Percentiles rank a stretch among this genome's conserved stretches.
Evolutionary conservation across 2,329 filamentous ascomycete species (phyloP).

Genomic region (Sclerotinia borealis): DNA sequence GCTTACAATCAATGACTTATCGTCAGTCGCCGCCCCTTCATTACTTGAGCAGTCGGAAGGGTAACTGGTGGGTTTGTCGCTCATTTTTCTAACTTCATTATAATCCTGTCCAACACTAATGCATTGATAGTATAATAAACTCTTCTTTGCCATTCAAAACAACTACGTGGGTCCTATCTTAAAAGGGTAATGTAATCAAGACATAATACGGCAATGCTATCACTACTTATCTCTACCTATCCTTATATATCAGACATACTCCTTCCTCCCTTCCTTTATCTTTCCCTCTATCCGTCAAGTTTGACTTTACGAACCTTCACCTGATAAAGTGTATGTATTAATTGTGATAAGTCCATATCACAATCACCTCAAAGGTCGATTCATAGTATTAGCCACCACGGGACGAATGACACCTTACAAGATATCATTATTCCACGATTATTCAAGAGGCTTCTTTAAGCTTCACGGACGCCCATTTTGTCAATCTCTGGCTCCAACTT

Average conservation of each 20-base stretch:
- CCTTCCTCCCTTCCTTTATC: background rate
- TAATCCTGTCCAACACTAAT: slow-evolving; percentile 1
- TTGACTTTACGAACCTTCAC: background rate
- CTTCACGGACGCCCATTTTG: slow-evolving; percentile 8
- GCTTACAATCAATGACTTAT: slow-evolving; percentile 7
- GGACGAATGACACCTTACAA: slow-evolving; percentile 12
- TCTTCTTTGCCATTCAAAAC: slow-evolving; percentile 6
- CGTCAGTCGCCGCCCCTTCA: slow-evolving; percentile 1
- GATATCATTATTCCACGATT: slow-evolving; percentile 9
- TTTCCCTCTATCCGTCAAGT: background rate
- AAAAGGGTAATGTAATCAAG: slow-evolving; percentile 2
- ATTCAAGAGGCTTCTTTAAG: slow-evolving; percentile 10
- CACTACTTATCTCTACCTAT: background rate
- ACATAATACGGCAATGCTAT: background rate
- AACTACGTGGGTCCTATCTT: slow-evolving; percentile 3
- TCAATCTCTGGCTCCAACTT: slow-evolving; percentile 6
- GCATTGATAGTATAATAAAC: slow-evolving; percentile 4
- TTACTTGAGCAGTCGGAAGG: background rate
- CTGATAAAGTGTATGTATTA: background rate
- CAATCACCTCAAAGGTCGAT: background rate
- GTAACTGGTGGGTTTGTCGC: slow-evolving; percentile 4
- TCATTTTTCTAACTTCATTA: slow-evolving; percentile 6
- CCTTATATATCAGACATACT: slow-evolving; percentile 7
- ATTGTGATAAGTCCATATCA: slow-evolving; percentile 5
- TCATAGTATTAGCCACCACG: background rate